Evolutionary conservation across 192 early-diverging fungal species (phyloP).

Genomic region (Coemansia sp.): DNA sequence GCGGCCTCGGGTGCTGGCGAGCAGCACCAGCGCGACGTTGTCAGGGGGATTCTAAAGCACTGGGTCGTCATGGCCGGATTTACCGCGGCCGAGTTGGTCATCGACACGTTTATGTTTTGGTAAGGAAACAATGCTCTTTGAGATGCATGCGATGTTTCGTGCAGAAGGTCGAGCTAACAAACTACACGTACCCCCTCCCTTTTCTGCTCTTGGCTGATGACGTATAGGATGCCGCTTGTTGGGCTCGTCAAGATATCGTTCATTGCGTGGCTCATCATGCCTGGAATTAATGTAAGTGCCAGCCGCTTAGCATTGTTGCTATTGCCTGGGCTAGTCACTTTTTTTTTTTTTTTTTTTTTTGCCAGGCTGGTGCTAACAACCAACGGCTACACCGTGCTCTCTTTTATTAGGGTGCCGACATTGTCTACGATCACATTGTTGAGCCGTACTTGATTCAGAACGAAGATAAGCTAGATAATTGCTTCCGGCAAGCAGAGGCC

Average conservation of each 20-base stretch:
- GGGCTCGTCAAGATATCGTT: slow-evolving; percentile 51
- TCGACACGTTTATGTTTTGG: slow-evolving; percentile 59
- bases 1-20: neutral
- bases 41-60: slow-evolving; percentile 51
- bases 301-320: neutral
- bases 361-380: neutral
- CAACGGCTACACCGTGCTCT: too few species aligned
- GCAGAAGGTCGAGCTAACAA: neutral
- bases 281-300: slow-evolving; percentile 53
- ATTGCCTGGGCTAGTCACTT: too few species aligned
- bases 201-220: neutral
- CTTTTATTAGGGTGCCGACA: slow-evolving; percentile 45
- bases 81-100: slow-evolving; percentile 48
- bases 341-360: too few species aligned
- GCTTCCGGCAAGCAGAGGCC: slow-evolving; percentile 43
- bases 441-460: slow-evolving; percentile 48
- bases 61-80: slow-evolving; percentile 59
- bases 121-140: slow-evolving; percentile 14
- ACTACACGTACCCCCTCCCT: neutral
- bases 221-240: slow-evolving; percentile 57
- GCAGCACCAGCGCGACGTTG: slow-evolving; percentile 40
- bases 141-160: neutral
- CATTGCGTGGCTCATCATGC: slow-evolving; percentile 54
- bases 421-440: slow-evolving; percentile 53
- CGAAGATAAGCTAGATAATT: slow-evolving; percentile 42